Conservation (phyloP, 169 alveolate species). For the Cryptosporidium muris region DNA sequence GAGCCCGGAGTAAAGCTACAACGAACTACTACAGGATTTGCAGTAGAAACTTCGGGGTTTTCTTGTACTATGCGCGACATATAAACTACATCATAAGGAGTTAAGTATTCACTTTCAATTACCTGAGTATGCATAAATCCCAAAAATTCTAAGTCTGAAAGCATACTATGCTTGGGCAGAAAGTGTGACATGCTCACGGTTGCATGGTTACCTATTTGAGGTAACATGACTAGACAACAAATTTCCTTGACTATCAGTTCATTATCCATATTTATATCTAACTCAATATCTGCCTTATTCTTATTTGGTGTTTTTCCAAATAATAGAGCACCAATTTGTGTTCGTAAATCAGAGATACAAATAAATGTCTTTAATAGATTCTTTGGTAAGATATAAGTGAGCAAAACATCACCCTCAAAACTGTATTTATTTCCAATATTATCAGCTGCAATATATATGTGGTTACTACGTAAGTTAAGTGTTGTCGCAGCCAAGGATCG, state of each 20-base stretch:
- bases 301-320: constrained; percentile 88
- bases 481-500: constrained; percentile 98
- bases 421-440: constrained; percentile 53
- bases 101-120: constrained; percentile 14
- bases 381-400: constrained; percentile 95
- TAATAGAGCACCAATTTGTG: constrained; percentile 96
- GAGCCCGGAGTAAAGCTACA: constrained; percentile 97
- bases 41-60: constrained; percentile 17
- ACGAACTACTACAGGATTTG: constrained; percentile 79
- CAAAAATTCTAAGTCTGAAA: constrained; percentile 46
- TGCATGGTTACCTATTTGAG: constrained; percentile 97
- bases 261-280: constrained; percentile 32
- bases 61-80: constrained; percentile 24
- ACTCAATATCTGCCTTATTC: not conserved
- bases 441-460: constrained; percentile 94
- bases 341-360: constrained; percentile 96
- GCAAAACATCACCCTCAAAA: constrained; percentile 79
- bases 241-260: constrained; percentile 87
- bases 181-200: constrained; percentile 89
- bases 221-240: constrained; percentile 94
- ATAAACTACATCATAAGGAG: constrained; percentile 19
- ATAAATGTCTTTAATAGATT: constrained; percentile 96
- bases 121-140: constrained; percentile 44
- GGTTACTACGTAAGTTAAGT: constrained; percentile 94
- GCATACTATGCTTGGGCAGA: constrained; percentile 88